Base-by-base conservation (phyloP, 495 filamentous ascomycete species). In the Elasticomyces elasticus region DNA sequence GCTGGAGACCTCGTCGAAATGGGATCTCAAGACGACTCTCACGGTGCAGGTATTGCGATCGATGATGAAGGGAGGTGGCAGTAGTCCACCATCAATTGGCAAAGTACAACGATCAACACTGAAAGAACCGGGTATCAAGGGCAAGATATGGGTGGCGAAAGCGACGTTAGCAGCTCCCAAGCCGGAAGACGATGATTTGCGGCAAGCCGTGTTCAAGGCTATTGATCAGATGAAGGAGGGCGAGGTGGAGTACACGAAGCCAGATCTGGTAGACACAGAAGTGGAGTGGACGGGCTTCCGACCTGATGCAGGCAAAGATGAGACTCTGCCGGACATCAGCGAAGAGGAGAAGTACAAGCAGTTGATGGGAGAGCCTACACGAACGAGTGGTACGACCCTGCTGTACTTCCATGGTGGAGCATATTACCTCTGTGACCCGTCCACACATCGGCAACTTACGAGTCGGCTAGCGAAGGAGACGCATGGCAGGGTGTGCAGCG, bases 351-450 rank as follows among this genome's bases (percentile, higher is more conserved):
- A 87, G 62, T 96, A 88, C 66, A 69, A 69, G 45, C 74, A 76
- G 46, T 64, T 96, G 70, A 82, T 86, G 72, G 78, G 76, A 59
- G 89, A 94, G 59, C 75, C 79, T 24, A 41, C 49, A 43, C 11
- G 58, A 23, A 76, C 67, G 10, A 78, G 72, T 22, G 73, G 79
- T n/a, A 77, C 77, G 30, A 89, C 86, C 0, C 68, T 95, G 0
- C 71, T 95, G 25, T 95, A 88, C 64, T 83, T 95, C 65, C 91
- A 97, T 65, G 91, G 91, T 40, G 91, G 91, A 27, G 88, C 82
- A n/a, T 85, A 86, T 69, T 89, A 74, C 50, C 64, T 94, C 49
- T 79, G 89, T 74, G 89, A 91, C 52, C 89, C 89, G 11, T 74
- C 76, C 51, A 82, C 79, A 0, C 85, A 73, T 51, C 75, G 81